Conservation (phyloP, 2,329 filamentous ascomycete genomes). For the Fusarium siculi region DNA sequence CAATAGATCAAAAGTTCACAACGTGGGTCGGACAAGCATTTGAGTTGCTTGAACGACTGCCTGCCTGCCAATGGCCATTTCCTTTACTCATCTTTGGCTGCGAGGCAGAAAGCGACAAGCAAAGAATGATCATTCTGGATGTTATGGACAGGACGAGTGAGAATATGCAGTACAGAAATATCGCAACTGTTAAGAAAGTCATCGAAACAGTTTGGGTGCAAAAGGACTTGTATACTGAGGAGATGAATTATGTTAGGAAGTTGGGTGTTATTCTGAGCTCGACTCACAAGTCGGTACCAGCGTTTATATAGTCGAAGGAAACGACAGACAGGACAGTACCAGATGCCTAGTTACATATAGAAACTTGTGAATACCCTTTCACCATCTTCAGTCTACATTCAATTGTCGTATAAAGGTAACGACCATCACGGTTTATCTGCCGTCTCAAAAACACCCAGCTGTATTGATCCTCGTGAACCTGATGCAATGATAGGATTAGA, state of each 20-base stretch:
- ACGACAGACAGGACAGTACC: not conserved
- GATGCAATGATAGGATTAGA: rapidly evolving
- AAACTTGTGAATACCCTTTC: no score
- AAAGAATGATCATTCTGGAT: slow-evolving; percentile 28
- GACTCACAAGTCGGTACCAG: slow-evolving; percentile 9
- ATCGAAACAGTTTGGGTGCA: slow-evolving; percentile 50
- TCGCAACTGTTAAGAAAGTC: slow-evolving; percentile 35
- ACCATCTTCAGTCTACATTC: no score
- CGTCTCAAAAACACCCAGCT: not conserved
- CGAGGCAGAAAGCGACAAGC: slow-evolving; percentile 39
- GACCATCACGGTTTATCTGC: not conserved
- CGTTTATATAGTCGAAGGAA: slow-evolving; percentile 2
- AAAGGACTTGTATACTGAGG: slow-evolving; percentile 42
- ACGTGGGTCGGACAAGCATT: slow-evolving; percentile 43
- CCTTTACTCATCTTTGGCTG: slow-evolving; percentile 40
- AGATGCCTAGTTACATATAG: rapidly evolving
- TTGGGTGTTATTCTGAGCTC: slow-evolving; percentile 28
- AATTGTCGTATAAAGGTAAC: no score
- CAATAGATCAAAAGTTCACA: slow-evolving; percentile 7
- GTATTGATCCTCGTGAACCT: not conserved
- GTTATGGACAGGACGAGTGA: slow-evolving; percentile 44
- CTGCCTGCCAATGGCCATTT: slow-evolving; percentile 36
- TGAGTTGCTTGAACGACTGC: slow-evolving; percentile 28
- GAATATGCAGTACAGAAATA: slow-evolving; percentile 25
- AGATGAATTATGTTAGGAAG: slow-evolving; percentile 15